A percentile compares a stretch with the other conserved stretches of the same genome.
Conservation (phyloP, 441 rosid species). For the Pelargonium citronellum region DNA sequence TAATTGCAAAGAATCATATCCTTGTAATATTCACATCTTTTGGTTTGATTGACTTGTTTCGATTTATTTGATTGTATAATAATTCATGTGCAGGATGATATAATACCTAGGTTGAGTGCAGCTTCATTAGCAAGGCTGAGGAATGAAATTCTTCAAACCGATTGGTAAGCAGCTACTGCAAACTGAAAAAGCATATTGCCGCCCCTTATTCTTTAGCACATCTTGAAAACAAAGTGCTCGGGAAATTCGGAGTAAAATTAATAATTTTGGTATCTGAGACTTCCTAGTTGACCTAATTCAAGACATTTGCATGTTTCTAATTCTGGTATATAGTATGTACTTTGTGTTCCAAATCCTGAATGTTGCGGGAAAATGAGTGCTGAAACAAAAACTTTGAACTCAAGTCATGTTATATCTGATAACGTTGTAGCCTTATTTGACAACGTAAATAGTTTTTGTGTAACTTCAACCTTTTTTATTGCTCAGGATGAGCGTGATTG, state of each 20-base stretch:
- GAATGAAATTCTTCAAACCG: conserved; percentile 76
- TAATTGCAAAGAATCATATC: conserved; percentile 13
- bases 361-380: no score
- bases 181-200: not conserved
- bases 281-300: no score
- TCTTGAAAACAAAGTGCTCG: not conserved
- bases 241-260: not conserved
- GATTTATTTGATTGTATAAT: conserved; percentile 8
- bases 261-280: not conserved
- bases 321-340: no score
- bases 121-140: conserved; percentile 73
- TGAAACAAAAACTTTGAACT: no score
- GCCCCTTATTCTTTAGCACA: not conserved
- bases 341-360: no score
- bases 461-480: not conserved
- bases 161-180: conserved; percentile 44
- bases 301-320: no score
- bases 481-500: conserved; percentile 73
- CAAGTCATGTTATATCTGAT: no score
- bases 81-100: conserved; percentile 57
- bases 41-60: not conserved
- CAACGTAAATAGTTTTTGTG: not conserved
- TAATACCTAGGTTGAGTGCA: conserved; percentile 71
- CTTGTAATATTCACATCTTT: conserved; percentile 5
- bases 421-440: not conserved